phyloP scores from a whole-genome alignment of 257 asterid genomes.

The Ligustrum vulgare region DNA sequence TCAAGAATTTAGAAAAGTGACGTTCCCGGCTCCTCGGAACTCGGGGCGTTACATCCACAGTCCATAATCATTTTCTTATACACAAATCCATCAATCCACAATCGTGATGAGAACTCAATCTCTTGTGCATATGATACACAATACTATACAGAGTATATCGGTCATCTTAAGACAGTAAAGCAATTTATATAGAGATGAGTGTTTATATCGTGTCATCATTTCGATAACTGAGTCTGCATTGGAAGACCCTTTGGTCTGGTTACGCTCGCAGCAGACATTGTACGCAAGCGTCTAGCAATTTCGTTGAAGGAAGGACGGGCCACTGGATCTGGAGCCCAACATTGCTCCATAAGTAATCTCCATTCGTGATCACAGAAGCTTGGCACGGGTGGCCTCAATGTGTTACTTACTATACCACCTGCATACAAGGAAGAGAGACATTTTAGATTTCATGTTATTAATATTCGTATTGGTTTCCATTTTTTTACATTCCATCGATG shows the following conservation, averaged over 20 bases:
- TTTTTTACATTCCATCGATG: neutral
- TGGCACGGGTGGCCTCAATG: conserved; percentile 77
- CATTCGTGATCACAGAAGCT: conserved; percentile 76
- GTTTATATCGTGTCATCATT: conserved; percentile 25
- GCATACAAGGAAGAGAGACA: conserved; percentile 14
- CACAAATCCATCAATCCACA: neutral
- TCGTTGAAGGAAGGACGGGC: conserved; percentile 79
- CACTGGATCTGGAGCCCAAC: conserved; percentile 93
- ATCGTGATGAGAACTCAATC: neutral
- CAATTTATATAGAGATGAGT: neutral
- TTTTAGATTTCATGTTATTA: neutral
- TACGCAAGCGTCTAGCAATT: conserved; percentile 73
- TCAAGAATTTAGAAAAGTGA: too few species aligned
- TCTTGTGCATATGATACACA: neutral
- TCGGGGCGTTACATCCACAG: too few species aligned
- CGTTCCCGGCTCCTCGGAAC: too few species aligned
- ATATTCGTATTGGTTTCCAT: neutral
- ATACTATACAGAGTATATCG: conserved; percentile 1
- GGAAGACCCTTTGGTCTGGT: conserved; percentile 42
- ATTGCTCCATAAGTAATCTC: conserved; percentile 87
- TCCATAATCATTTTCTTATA: neutral
- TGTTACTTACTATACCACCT: conserved; percentile 94
- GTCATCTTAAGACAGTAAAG: neutral
- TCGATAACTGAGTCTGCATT: conserved; percentile 45
- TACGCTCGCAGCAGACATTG: conserved; percentile 55